Evolutionary conservation across 2,329 filamentous ascomycete genomes (phyloP).

Genomic region (Fusarium guadeloupense): DNA sequence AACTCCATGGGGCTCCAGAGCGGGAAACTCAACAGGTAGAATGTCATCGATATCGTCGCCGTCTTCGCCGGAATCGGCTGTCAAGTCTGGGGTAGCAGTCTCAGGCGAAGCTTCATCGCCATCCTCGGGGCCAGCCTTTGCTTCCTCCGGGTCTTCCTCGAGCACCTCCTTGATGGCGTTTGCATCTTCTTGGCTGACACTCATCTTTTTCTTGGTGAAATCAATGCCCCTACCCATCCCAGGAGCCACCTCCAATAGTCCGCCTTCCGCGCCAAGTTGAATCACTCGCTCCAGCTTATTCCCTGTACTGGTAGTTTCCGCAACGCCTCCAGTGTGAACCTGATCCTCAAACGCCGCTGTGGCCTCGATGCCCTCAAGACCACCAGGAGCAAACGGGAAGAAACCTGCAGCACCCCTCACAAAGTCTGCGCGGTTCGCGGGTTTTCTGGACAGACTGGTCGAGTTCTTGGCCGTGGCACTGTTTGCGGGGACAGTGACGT

Average conservation of each 20-base stretch:
- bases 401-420: conserved; percentile 92
- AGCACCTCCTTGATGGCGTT: conserved; percentile 75
- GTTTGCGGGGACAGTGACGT: conserved; percentile 89
- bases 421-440: conserved; percentile 87
- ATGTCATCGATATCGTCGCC: conserved; percentile 81
- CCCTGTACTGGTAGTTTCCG: conserved; percentile 54
- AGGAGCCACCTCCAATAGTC: conserved; percentile 82
- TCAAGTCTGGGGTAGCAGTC: conserved; percentile 38
- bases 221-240: conserved; percentile 83
- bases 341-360: conserved; percentile 86
- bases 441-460: conserved; percentile 86
- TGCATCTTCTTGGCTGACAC: conserved; percentile 67
- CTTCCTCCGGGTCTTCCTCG: conserved; percentile 59
- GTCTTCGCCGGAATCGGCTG: conserved; percentile 55
- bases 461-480: conserved; percentile 95
- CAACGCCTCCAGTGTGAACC: conserved; percentile 61
- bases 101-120: conserved; percentile 43
- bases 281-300: conserved; percentile 84
- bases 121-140: conserved; percentile 38
- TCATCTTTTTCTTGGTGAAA: conserved; percentile 68
- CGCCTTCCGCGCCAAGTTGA: conserved; percentile 78
- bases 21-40: conserved; percentile 91
- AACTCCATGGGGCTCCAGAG: conserved; percentile 83
- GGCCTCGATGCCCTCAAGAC: conserved; percentile 85
- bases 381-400: conserved; percentile 92